Evolutionary conservation across 2,329 filamentous ascomycete genomes (phyloP), one percentile per base, ranked within the genome.

Genomic region (Bretziella fagacearum): DNA sequence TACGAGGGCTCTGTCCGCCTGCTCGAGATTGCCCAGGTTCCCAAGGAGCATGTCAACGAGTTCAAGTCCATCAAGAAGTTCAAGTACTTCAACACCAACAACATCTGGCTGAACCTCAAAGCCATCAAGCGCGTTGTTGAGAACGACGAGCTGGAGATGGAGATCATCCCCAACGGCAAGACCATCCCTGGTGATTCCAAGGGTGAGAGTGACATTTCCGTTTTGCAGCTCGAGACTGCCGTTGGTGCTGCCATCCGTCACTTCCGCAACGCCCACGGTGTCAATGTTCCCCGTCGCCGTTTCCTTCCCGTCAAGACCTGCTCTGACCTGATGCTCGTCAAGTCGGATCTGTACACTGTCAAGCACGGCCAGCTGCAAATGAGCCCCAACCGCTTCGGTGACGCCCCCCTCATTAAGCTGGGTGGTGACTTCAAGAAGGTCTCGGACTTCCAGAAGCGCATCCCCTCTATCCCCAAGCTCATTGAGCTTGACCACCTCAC

Each of bases 51-150:
- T 69, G 84, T 91, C 64, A 96, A 98, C 70, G 91, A 98, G 71
- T 98, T 98, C 84, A 98, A 98, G 80, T 95, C 87, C 42, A 98
- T 98, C 75, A 98, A 98, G 81, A 98, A 98, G 77, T 98, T 98
- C 82, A 95, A 93, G 77, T 98, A 98, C 79, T 98, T 98, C 81
- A 98, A 98, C 79, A 98, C 91, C 67, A 98, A 98, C 83, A 98
- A 98, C 77, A 95, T 98, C 69, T 98, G 91, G 91, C 83, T 98
- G 74, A 94, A 94, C 71, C 75, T 95, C 58, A 80, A 84, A 63
- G 91, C 91, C 56, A 83, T 98, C 69, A 96, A 96, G 81, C 87
- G 91, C 52, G 86, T 98, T 47, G 91, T 98, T 6, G 91, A 96
- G 77, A 86, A 93, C 66, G 85, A 94, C 64, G 89, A 96, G 72